Evolutionary conservation across 768 basidiomycete genomes (phyloP).

Genomic region (Lepiota brunneoincarnata): DNA sequence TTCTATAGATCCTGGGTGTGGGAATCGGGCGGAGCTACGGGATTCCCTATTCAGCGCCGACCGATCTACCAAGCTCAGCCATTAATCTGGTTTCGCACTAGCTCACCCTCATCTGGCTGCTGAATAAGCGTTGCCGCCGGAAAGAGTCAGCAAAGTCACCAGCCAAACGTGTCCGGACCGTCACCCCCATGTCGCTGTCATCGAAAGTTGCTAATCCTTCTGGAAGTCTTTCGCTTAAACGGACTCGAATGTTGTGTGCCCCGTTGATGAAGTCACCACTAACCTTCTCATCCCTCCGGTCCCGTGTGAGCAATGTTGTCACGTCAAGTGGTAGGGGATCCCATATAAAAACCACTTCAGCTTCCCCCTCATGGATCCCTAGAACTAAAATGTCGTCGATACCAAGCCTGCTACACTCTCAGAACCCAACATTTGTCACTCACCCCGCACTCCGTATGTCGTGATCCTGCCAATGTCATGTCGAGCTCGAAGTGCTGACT

Average conservation of each 20-base stretch:
- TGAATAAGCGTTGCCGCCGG: conserved; percentile 28
- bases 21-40: too few relatives aligned
- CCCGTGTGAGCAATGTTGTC: conserved; percentile 22
- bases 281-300: conserved; percentile 30
- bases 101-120: conserved; percentile 12
- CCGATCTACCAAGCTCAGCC: not conserved
- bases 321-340: conserved; percentile 22
- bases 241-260: not conserved
- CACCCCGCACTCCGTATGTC: conserved; percentile 48
- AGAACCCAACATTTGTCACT: conserved; percentile 34
- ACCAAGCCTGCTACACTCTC: conserved; percentile 14
- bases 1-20: too few relatives aligned
- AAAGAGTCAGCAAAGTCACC: conserved; percentile 13
- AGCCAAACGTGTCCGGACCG: conserved; percentile 7
- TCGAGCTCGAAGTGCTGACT: conserved; percentile 5
- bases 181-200: conserved; percentile 15
- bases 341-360: conserved; percentile 21
- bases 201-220: conserved; percentile 8
- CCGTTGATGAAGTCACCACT: conserved; percentile 9
- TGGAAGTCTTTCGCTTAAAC: conserved; percentile 13
- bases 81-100: not conserved
- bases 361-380: conserved; percentile 4
- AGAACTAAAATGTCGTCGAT: conserved; percentile 5
- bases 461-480: not conserved
- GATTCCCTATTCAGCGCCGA: too few relatives aligned